Conservation (phyloP, 2,329 filamentous ascomycete genomes). For the Curvularia sp. region DNA sequence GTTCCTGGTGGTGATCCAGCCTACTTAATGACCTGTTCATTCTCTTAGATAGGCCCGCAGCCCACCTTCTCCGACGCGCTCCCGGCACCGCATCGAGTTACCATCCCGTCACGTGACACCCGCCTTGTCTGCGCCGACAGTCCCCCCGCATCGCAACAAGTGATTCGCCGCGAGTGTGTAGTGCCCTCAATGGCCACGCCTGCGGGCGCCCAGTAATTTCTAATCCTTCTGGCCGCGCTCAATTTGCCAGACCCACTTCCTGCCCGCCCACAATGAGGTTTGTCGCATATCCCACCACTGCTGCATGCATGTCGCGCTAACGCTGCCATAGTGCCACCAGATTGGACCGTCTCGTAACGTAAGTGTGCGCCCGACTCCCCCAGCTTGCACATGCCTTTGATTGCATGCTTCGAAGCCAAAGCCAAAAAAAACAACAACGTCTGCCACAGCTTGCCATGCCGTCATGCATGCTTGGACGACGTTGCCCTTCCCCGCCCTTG, state of each 20-base stretch:
- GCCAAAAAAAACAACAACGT: background rate
- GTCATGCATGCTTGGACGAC: background rate
- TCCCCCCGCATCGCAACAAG: background rate
- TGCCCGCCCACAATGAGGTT: constrained; percentile 40
- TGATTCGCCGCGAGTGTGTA: constrained; percentile 6
- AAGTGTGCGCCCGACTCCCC: constrained; percentile 37
- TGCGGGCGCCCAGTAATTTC: constrained; percentile 38
- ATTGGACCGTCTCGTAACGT: constrained; percentile 51
- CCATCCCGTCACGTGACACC: constrained; percentile 36
- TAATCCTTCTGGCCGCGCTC: constrained; percentile 26
- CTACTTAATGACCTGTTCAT: constrained; percentile 29
- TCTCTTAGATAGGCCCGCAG: constrained; percentile 40
- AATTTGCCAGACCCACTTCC: constrained; percentile 18
- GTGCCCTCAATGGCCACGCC: constrained; percentile 33
- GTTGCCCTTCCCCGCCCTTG: constrained; percentile 4
- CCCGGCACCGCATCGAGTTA: constrained; percentile 37
- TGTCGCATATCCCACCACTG: constrained; percentile 24
- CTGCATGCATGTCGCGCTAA: constrained; percentile 46
- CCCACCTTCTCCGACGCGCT: constrained; percentile 41
- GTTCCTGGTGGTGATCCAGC: constrained; percentile 26
- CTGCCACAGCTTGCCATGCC: background rate
- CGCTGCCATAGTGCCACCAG: constrained; percentile 47
- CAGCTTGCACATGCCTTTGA: background rate
- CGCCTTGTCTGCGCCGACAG: constrained; percentile 7
- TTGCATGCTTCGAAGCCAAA: background rate